Conservation (phyloP, 2,329 filamentous ascomycete genomes). For the Fusarium gaditjirri region DNA sequence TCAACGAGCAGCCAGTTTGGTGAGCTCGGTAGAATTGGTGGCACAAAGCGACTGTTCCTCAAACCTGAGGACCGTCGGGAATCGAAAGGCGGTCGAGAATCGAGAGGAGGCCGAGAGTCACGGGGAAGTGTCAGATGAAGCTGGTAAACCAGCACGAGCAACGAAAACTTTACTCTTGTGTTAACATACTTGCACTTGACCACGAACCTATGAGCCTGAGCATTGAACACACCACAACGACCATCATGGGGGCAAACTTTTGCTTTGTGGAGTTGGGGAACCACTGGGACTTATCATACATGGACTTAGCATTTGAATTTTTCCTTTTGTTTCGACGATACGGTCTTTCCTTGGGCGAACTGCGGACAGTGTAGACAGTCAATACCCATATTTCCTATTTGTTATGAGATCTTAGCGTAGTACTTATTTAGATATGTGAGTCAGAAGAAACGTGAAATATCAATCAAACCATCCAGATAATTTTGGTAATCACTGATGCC, state of each 20-base stretch:
- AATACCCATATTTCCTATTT: slow-evolving; percentile 48
- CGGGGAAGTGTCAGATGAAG: slow-evolving; percentile 36
- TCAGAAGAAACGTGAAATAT: background rate
- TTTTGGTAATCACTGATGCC: background rate
- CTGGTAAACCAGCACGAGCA: slow-evolving; percentile 5
- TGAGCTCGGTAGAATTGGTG: slow-evolving; percentile 76
- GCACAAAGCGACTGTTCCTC: slow-evolving; percentile 76
- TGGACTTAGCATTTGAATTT: slow-evolving; percentile 37
- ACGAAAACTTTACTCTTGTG: slow-evolving; percentile 17
- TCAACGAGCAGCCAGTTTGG: slow-evolving; percentile 62
- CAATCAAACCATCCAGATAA: background rate
- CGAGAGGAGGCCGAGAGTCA: slow-evolving; percentile 28
- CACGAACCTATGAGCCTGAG: slow-evolving; percentile 26
- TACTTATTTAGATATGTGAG: slow-evolving; percentile 11
- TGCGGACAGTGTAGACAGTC: slow-evolving; percentile 43
- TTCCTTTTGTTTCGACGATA: slow-evolving; percentile 30
- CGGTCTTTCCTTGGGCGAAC: slow-evolving; percentile 39
- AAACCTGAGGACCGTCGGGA: slow-evolving; percentile 48
- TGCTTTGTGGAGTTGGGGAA: slow-evolving; percentile 43
- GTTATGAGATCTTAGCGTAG: slow-evolving; percentile 12
- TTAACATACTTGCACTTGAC: slow-evolving; percentile 11
- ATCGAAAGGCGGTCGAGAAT: slow-evolving; percentile 26
- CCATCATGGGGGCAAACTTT: slow-evolving; percentile 34
- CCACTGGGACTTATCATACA: slow-evolving; percentile 36
- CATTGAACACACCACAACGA: slow-evolving; percentile 34